Conservation (phyloP, 768 basidiomycete genomes). For the Russula compacta region DNA sequence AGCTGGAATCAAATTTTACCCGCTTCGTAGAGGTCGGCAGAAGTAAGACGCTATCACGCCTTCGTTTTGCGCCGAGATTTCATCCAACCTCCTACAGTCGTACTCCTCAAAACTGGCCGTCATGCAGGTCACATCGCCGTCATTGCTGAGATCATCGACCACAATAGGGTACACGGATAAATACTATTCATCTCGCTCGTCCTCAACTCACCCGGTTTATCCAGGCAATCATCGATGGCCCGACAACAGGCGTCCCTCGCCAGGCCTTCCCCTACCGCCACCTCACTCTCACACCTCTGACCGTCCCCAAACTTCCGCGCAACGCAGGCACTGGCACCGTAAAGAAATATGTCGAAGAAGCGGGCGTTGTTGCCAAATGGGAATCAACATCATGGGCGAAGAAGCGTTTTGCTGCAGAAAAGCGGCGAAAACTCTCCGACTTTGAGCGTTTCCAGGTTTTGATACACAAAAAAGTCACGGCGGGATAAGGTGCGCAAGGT, state of each 20-base stretch:
- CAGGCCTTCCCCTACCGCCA: constrained; percentile 89
- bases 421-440: constrained; percentile 72
- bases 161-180: constrained; percentile 72
- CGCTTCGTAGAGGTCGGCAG: constrained; percentile 98
- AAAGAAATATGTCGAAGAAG: constrained; percentile 82
- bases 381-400: constrained; percentile 80
- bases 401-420: constrained; percentile 66
- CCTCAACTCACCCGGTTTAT: neutral
- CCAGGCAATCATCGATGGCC: constrained; percentile 94
- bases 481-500: constrained; percentile 69
- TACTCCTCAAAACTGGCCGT: constrained; percentile 88
- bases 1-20: constrained; percentile 68
- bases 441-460: constrained; percentile 87
- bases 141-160: constrained; percentile 97
- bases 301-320: constrained; percentile 77
- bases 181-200: neutral
- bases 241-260: constrained; percentile 83
- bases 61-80: neutral
- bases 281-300: constrained; percentile 81
- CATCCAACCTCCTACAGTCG: constrained; percentile 41
- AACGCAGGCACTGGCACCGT: constrained; percentile 74
- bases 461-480: constrained; percentile 83
- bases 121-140: constrained; percentile 84
- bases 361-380: constrained; percentile 82
- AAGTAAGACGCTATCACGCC: constrained; percentile 38